These are phyloP conservation scores for Trichopus zeylanicus DNA, from an alignment of 116 monocot genomes.

Conservation along the genomic window DNA sequence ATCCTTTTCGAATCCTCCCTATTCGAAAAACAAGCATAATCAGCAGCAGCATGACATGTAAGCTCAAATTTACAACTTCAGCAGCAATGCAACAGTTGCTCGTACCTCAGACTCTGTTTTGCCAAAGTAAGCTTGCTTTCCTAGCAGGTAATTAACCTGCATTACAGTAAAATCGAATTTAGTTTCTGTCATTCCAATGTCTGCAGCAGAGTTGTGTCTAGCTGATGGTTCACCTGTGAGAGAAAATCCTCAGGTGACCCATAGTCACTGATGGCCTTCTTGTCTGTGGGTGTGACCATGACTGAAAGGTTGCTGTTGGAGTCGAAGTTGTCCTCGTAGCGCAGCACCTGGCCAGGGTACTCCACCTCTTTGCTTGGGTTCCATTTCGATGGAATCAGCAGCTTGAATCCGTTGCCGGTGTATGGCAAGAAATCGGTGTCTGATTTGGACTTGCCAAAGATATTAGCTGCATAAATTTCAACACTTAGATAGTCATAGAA, in stretches of 20 bases:
- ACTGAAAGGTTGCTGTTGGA: slow-evolving; percentile 60
- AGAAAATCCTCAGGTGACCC: slow-evolving; percentile 76
- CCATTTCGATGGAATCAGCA: slow-evolving; percentile 80
- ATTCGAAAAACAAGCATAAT: too few relatives aligned
- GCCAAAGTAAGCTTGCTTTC: slow-evolving; percentile 67
- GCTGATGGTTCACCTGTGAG: slow-evolving; percentile 58
- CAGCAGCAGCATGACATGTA: too few relatives aligned
- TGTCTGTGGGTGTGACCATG: slow-evolving; percentile 43
- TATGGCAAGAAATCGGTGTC: slow-evolving; percentile 65
- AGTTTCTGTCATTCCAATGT: too few relatives aligned
- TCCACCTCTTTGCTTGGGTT: slow-evolving; percentile 91
- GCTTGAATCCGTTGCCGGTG: slow-evolving; percentile 60
- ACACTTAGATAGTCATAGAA: background rate
- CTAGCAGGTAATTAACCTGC: slow-evolving; percentile 75
- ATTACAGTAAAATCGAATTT: too few relatives aligned
- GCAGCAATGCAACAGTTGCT: too few relatives aligned
- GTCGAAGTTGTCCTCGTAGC: slow-evolving; percentile 91
- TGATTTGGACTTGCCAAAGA: slow-evolving; percentile 90
- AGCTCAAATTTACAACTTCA: too few relatives aligned
- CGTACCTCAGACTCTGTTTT: slow-evolving; percentile 78
- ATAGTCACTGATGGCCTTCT: slow-evolving; percentile 78
- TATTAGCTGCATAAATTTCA: slow-evolving; percentile 49
- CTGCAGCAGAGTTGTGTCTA: too few relatives aligned
- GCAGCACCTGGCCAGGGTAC: slow-evolving; percentile 79
- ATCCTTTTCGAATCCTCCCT: slow-evolving; percentile 76